Evolutionary conservation across 2,329 filamentous ascomycete species (phyloP), one percentile per base, ranked within the genome.

Genomic region (Aureobasidium pullulans): DNA sequence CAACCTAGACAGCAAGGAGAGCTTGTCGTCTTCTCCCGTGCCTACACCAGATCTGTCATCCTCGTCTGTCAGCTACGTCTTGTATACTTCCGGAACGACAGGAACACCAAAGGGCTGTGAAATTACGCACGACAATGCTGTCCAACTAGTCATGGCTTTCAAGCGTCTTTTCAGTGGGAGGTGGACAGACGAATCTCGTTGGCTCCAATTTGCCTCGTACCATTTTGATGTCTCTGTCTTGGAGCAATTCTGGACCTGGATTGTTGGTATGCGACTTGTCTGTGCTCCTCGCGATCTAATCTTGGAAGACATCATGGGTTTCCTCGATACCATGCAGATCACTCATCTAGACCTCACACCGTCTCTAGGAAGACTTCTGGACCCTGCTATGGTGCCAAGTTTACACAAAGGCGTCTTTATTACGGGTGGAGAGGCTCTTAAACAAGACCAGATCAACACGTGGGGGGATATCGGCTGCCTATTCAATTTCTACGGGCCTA

Each of bases 191-290:
- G 69, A 81, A 0, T 95, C 91, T 0, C 84, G 88, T 60, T 96
- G 90, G 87, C 78, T 96, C 0, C 93, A 96, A 68, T 96, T 96
- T 68, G 93, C 93, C 1, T 92, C 90, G 0, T 90, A 96, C 60
- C 93, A 96, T 71, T 96, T 96, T 62, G 93, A 96, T 66, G 92
- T 96, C 4, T 94, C 89, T 1, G 88, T 96, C 0, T 79, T 96
- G 0, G 92, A 96, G 69, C 92, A 96, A 67, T 96, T 93, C 70
- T 96, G 90, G 90, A 94, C 87, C 60, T 96, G 92, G 92, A 90
- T 87, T 31, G 88, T 94, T 0, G 91, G 91, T 1, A 91, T 96
- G 29, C 86, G 88, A 4, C 81, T 96, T 0, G 87, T 93, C 1
- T 86, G 89, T 2, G 91, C 89, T 6, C 88, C 90, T 0, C 83